These are phyloP conservation scores for Xerocomus potaroensis DNA, from an alignment of 768 basidiomycete species.

Conservation along the genomic window DNA sequence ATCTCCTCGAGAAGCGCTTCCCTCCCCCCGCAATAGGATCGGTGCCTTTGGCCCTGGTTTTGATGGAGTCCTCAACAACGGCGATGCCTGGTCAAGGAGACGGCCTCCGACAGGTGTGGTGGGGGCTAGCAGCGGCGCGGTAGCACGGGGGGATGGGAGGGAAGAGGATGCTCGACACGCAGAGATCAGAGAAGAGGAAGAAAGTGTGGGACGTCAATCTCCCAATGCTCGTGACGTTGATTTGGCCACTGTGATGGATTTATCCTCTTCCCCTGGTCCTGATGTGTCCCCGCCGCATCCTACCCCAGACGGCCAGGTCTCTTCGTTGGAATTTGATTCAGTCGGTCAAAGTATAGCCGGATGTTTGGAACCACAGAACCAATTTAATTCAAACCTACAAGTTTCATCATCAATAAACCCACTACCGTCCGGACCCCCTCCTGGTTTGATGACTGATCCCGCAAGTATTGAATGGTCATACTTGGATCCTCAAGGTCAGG, in stretches of 20 bases:
- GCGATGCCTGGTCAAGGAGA: slow-evolving; percentile 69
- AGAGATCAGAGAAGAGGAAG: slow-evolving; percentile 62
- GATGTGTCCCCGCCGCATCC: slow-evolving; percentile 8
- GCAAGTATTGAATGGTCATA: slow-evolving; percentile 83
- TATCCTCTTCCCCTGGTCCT: slow-evolving; percentile 9
- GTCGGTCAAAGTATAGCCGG: slow-evolving; percentile 9
- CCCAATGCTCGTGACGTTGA: slow-evolving; percentile 6
- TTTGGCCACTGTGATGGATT: slow-evolving; percentile 6
- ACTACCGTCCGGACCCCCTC: slow-evolving; percentile 36
- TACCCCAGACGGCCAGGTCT: slow-evolving; percentile 4
- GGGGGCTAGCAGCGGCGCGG: slow-evolving; percentile 36
- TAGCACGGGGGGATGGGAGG: slow-evolving; percentile 39
- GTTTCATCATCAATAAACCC: slow-evolving; percentile 7
- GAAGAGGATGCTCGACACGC: slow-evolving; percentile 37
- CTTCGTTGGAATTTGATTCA: slow-evolving; percentile 9
- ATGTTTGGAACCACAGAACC: slow-evolving; percentile 10
- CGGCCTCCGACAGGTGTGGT: slow-evolving; percentile 54
- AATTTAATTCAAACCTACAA: slow-evolving; percentile 3
- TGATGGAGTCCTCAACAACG: slow-evolving; percentile 65
- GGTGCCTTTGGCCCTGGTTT: slow-evolving; percentile 56
- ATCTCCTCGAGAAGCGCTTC: slow-evolving; percentile 57
- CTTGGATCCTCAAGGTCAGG: slow-evolving; percentile 84
- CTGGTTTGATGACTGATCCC: slow-evolving; percentile 49
- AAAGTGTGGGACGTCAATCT: slow-evolving; percentile 19
- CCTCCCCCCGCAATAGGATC: slow-evolving; percentile 63